phyloP scores from a whole-genome alignment of 2,329 filamentous ascomycete species.

The Endoconidiophora polonica region DNA sequence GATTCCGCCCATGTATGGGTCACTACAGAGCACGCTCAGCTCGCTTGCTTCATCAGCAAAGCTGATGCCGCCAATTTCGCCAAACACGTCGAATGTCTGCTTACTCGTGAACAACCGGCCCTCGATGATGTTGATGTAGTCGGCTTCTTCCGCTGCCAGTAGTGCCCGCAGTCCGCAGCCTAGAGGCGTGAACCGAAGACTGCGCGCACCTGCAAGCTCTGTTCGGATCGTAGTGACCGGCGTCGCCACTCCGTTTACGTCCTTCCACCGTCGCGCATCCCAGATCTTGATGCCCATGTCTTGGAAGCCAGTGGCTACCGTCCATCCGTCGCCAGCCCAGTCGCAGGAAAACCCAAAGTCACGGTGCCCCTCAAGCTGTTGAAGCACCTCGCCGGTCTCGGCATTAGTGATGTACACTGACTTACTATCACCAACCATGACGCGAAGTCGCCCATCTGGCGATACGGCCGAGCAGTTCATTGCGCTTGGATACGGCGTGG shows the following conservation, averaged over 20 bases:
- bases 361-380: constrained; percentile 44
- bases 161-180: constrained; percentile 51
- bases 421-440: constrained; percentile 53
- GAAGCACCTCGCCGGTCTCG: constrained; percentile 42
- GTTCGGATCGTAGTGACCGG: constrained; percentile 40
- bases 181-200: constrained; percentile 53
- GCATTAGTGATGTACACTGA: constrained; percentile 53
- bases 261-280: constrained; percentile 55
- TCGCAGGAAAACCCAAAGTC: constrained; percentile 64
- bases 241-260: constrained; percentile 29
- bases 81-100: constrained; percentile 59
- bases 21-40: constrained; percentile 51
- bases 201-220: constrained; percentile 52
- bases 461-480: constrained; percentile 61
- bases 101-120: constrained; percentile 45
- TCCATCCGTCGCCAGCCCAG: constrained; percentile 63
- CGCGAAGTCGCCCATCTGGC: constrained; percentile 52
- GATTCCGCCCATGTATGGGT: constrained; percentile 48
- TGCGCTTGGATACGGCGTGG: constrained; percentile 37
- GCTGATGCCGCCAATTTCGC: constrained; percentile 52
- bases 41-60: constrained; percentile 52
- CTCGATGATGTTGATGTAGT: constrained; percentile 55
- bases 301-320: constrained; percentile 61
- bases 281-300: constrained; percentile 58
- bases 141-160: constrained; percentile 59